Percentiles rank a stretch among this genome's conserved stretches.
phyloP scores from a whole-genome alignment of 805 yeast species.

The Teunomyces lycoperdinae region DNA sequence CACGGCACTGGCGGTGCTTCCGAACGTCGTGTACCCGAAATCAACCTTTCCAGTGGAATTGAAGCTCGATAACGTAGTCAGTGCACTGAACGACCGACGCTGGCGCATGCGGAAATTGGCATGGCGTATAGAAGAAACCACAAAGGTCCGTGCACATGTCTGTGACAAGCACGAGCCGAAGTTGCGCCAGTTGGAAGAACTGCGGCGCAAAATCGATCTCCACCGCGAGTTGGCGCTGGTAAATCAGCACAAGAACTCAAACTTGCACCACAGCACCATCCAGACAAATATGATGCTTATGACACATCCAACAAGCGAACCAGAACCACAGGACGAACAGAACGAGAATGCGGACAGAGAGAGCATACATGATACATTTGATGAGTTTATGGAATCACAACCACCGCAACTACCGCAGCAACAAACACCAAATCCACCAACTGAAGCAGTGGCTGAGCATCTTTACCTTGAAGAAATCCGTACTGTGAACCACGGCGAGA shows the following conservation, averaged over 20 bases:
- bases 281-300: slow-evolving; percentile 20
- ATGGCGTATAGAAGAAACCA: slow-evolving; percentile 86
- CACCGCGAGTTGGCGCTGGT: slow-evolving; percentile 9
- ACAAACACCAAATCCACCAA: no score
- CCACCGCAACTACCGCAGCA: background rate
- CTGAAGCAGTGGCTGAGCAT: slow-evolving; percentile 4
- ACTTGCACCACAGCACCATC: slow-evolving; percentile 28
- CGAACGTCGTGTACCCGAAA: slow-evolving; percentile 86
- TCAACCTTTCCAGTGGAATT: slow-evolving; percentile 82
- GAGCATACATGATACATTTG: slow-evolving; percentile 37
- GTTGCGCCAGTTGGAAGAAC: slow-evolving; percentile 43
- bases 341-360: slow-evolving; percentile 71
- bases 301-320: slow-evolving; percentile 3
- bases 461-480: slow-evolving; percentile 71
- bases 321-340: slow-evolving; percentile 4
- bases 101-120: slow-evolving; percentile 91
- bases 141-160: slow-evolving; percentile 56
- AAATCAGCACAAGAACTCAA: slow-evolving; percentile 6
- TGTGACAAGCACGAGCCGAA: slow-evolving; percentile 59
- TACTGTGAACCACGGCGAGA: slow-evolving; percentile 72
- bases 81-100: slow-evolving; percentile 51
- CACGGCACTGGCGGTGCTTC: slow-evolving; percentile 81
- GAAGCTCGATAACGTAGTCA: slow-evolving; percentile 67
- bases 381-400: background rate
- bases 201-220: slow-evolving; percentile 18